Evolutionary conservation across 106 monocot genomes (phyloP).

Genomic region (Allium cepa): DNA sequence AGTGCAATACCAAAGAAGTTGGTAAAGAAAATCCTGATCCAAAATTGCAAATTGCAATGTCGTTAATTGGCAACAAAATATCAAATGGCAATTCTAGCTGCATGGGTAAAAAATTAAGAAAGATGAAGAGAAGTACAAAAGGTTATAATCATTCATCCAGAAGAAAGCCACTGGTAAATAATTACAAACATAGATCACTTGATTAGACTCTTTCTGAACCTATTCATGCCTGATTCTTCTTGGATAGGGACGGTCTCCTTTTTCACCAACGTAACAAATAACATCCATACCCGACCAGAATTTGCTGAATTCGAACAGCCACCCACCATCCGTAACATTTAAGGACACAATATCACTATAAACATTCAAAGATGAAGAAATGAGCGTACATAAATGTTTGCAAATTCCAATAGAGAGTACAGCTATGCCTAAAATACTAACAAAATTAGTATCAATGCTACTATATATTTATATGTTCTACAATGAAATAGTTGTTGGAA

Average conservation of each 20-base stretch:
- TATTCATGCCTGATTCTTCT: constrained; percentile 53
- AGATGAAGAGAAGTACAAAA: not conserved
- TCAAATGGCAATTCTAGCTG: constrained; percentile 57
- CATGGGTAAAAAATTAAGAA: constrained; percentile 10
- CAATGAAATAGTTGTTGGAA: too few species aligned
- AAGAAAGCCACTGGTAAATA: not conserved
- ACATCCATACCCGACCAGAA: constrained; percentile 73
- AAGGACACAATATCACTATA: constrained; percentile 87
- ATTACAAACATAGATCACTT: constrained; percentile 22
- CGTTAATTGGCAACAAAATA: constrained; percentile 85
- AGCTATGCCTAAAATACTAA: too few species aligned
- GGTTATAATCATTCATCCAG: not conserved
- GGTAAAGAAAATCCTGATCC: constrained; percentile 91
- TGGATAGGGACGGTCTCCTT: constrained; percentile 37
- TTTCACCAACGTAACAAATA: constrained; percentile 75
- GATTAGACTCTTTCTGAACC: constrained; percentile 25
- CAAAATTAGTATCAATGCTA: too few species aligned
- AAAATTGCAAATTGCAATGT: constrained; percentile 45
- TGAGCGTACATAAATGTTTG: too few species aligned
- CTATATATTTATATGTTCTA: too few species aligned
- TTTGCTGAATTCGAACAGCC: constrained; percentile 69
- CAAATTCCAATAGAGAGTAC: too few species aligned
- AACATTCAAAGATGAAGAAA: constrained; percentile 1
- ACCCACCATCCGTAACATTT: constrained; percentile 72
- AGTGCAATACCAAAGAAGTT: constrained; percentile 81